Percentiles rank a stretch among this genome's conserved stretches.
phyloP scores from a whole-genome alignment of 257 asterid genomes.

The Petunia axillaris region DNA sequence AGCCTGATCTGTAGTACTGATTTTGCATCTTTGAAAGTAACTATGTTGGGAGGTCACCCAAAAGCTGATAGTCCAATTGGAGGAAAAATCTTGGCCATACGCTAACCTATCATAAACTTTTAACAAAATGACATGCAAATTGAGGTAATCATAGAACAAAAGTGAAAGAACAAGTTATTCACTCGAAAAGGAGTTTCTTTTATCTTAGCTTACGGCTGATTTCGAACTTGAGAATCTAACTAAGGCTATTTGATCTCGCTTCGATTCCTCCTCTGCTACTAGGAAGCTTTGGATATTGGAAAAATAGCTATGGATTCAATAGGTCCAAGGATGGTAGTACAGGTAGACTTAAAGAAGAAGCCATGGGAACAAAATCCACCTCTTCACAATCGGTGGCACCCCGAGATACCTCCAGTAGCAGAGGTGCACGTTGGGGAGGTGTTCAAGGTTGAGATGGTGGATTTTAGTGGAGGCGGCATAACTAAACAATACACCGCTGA shows the following conservation, averaged over 20 bases:
- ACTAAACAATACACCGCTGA: conserved; percentile 63
- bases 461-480: conserved; percentile 76
- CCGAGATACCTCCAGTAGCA: conserved; percentile 74
- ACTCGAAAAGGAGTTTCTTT: neutral
- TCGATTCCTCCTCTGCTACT: neutral
- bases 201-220: neutral
- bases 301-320: conserved; percentile 35
- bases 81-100: neutral
- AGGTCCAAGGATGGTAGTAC: conserved; percentile 61
- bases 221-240: neutral
- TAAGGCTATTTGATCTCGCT: neutral
- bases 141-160: neutral
- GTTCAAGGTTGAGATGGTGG: conserved; percentile 89
- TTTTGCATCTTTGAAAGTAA: neutral
- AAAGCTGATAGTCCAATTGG: conserved; percentile 12
- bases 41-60: neutral
- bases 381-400: conserved; percentile 92
- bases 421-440: conserved; percentile 62
- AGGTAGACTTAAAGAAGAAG: conserved; percentile 71
- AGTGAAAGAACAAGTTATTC: neutral
- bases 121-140: neutral
- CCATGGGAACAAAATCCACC: conserved; percentile 70
- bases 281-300: neutral
- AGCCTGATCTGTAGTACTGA: conserved; percentile 1
- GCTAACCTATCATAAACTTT: neutral